Evolutionary conservation across 2,329 filamentous ascomycete species (phyloP), one percentile per base, ranked within the genome.

Genomic region (Fusarium sp.): DNA sequence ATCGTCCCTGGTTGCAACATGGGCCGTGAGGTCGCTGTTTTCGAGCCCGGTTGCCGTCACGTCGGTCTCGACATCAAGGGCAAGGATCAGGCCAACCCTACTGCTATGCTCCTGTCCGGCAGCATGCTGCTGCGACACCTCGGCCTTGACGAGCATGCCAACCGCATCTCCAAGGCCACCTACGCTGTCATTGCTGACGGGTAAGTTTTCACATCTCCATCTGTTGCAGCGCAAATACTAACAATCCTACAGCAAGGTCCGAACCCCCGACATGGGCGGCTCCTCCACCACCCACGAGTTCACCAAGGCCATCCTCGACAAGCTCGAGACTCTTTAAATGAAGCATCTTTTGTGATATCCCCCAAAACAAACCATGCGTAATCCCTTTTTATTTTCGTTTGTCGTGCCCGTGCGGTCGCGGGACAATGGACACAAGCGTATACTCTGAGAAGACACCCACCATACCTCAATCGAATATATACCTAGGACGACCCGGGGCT

Each of bases 51-150:
- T 72, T 99, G 96, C 91, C 92, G 96, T 84, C 96, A 99, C 88
- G 96, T 99, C 80, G 96, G 96, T 84, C 92, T 99, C 50, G 96
- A 99, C 82, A 99, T 99, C 86, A 95, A 98, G 91, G 96, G 96
- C 87, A 98, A 98, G 88, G 95, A 98, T 84, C 94, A 98, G 87
- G 96, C 96, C 73, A 99, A 99, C 89, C 96, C 96, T 55, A 98
- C 94, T 58, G 96, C 96, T 72, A 87, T 99, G 86, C 89, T 99
- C 74, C 92, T 99, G 70, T 97, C 94, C 63, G 94, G 94, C 72
- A 93, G 94, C 80, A 99, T 99, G 96, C 91, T 99, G 77, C 89
- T 99, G 81, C 92, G 96, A 80, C 96, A 99, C 85, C 89, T 99
- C 73, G 96, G 96, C 75, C 92, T 99, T 52, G 95, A 99, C 79